These are phyloP conservation scores for Barbatosphaeria neglecta DNA, from an alignment of 495 filamentous ascomycete genomes.

Conservation along the genomic window DNA sequence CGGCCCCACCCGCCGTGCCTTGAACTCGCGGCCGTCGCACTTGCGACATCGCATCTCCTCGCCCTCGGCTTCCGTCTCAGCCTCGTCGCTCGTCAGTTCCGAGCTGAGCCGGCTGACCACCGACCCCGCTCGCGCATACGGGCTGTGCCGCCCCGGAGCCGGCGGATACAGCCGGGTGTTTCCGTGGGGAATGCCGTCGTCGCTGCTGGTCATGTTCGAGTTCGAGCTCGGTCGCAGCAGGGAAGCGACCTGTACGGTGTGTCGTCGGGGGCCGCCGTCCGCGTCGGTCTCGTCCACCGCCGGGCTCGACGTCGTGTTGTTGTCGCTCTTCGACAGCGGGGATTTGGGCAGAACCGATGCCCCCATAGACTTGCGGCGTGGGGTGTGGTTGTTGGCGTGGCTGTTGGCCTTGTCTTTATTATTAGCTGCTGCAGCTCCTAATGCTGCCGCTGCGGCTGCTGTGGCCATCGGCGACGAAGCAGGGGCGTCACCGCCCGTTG, in stretches of 20 bases:
- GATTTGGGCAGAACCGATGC: background rate
- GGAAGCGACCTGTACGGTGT: background rate
- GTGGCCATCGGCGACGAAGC: no score
- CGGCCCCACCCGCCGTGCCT: slow-evolving; percentile 16
- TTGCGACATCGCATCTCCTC: slow-evolving; percentile 20
- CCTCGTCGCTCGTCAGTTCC: slow-evolving; percentile 18
- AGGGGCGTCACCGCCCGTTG: no score
- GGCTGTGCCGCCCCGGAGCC: background rate
- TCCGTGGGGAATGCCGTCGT: background rate
- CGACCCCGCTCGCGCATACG: slow-evolving; percentile 9
- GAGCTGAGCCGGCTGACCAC: slow-evolving; percentile 18
- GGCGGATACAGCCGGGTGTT: background rate
- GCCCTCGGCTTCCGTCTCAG: slow-evolving; percentile 16
- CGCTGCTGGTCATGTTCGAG: background rate
- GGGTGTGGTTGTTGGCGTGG: no score
- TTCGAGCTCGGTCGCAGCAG: background rate
- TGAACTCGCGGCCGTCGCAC: slow-evolving; percentile 23
- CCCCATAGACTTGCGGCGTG: background rate
- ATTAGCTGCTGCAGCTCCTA: no score
- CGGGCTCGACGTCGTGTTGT: background rate
- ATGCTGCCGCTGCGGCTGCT: background rate
- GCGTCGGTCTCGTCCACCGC: no score
- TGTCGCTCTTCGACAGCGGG: background rate
- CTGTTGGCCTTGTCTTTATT: no score
- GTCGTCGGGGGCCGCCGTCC: background rate